A percentile compares a stretch with the other conserved stretches of the same genome.
These are phyloP conservation scores for Orychophragmus violaceus DNA, from an alignment of 345 rosid species.

Conservation along the genomic window DNA sequence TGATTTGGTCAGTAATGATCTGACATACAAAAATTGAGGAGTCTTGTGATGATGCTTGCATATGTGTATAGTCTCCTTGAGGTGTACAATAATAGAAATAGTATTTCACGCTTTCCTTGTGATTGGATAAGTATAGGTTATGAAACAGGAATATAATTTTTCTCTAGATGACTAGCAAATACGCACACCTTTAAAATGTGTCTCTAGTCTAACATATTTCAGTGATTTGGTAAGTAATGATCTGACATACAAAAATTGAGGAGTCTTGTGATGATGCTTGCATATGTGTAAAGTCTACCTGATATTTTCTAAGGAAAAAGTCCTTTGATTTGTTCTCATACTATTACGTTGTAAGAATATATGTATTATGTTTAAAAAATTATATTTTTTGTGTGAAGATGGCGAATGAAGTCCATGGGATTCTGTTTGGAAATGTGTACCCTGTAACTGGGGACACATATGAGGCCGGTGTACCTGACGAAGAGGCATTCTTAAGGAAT, in stretches of 20 bases:
- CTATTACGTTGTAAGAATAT: neutral
- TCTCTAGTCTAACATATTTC: neutral
- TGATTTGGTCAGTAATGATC: neutral
- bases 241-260: neutral
- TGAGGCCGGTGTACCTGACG: slow-evolving; percentile 47
- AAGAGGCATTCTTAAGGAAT: slow-evolving; percentile 68
- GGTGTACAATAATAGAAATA: too few relatives aligned
- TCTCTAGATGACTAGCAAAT: neutral
- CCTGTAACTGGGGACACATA: slow-evolving; percentile 51
- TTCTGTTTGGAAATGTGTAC: slow-evolving; percentile 45
- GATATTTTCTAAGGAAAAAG: neutral
- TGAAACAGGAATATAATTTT: too few relatives aligned
- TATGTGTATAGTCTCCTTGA: too few relatives aligned
- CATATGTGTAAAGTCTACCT: neutral
- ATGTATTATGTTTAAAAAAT: slow-evolving; percentile 2
- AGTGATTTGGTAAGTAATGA: neutral
- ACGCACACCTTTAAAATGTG: neutral
- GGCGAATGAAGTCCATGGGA: slow-evolving; percentile 62
- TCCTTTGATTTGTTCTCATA: slow-evolving; percentile 2
- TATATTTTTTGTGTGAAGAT: slow-evolving; percentile 45
- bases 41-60: slow-evolving; percentile 7
- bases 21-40: neutral
- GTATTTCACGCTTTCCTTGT: too few relatives aligned
- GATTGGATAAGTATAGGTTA: too few relatives aligned
- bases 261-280: slow-evolving; percentile 5